Base-by-base conservation (phyloP, 371 early-diverging fungal species). In the Saksenaea oblongispora region DNA sequence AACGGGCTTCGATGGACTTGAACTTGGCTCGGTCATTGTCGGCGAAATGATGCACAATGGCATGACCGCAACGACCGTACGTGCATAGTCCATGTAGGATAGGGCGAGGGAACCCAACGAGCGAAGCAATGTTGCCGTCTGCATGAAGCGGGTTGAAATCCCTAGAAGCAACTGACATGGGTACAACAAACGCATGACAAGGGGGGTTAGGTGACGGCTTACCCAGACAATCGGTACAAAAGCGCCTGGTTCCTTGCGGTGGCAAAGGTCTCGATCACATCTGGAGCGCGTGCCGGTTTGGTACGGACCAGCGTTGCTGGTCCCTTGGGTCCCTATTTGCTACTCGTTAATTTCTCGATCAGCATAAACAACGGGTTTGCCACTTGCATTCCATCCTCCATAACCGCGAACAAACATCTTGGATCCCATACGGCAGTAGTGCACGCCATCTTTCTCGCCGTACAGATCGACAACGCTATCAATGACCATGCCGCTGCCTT, bases 61-160 rank as follows among this genome's bases (percentile, higher is more conserved):
- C 79, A 59, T 85, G 79, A 1, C 83, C 87, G 44, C 83, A 71
- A 62, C 78, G 72, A 34, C 89, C 89, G 41, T 85, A 86, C 0
- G 90, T 78, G 65, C 88, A 87, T n/a, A 90, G 82, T 7, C 89
- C 89, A 63, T 89, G 87, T 13, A 91, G 67, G 61, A 91, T 87
- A 34, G 89, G 88, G 7, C 79, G 73, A 41, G 83, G 80, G 72
- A 89, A 89, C 0, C 91, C 90, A 34, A 89, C 79, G 17, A 47
- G 62, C 15, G 84, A 85, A 7, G 88, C 86, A 39, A 90, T 67
- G 2, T 72, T 60, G 4, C 83, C 76, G 65, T 90, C 91, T 3
- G 82, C 80, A 70, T 91, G 91, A 28, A 90, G 66, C 3, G 87
- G 87, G 70, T 90, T 90, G 69, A 82, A 89, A 65, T 90, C 90